Evolutionary conservation across 1,284 basidiomycete species (phyloP).

Genomic region (Sanguinoderma infundibulare): DNA sequence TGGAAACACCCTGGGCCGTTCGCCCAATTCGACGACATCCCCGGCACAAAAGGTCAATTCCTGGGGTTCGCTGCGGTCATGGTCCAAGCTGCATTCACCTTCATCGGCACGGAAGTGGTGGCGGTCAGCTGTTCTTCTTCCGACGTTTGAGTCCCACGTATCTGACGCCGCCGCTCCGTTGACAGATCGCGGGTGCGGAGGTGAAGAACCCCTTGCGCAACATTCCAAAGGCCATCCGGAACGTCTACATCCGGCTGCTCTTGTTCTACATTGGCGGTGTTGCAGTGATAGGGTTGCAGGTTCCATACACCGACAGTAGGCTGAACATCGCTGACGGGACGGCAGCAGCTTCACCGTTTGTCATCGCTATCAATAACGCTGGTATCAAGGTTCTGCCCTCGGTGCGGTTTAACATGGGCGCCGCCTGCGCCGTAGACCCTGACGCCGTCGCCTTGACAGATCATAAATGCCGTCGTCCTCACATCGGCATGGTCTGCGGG

Average conservation of each 20-base stretch:
- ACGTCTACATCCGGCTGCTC: slow-evolving; percentile 74
- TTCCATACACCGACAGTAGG: slow-evolving; percentile 65
- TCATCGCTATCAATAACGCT: slow-evolving; percentile 77
- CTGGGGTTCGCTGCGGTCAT: slow-evolving; percentile 58
- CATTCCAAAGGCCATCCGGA: slow-evolving; percentile 68
- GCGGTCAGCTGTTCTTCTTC: slow-evolving; percentile 54
- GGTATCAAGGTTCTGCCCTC: slow-evolving; percentile 81
- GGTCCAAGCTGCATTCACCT: slow-evolving; percentile 73
- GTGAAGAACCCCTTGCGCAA: slow-evolving; percentile 72
- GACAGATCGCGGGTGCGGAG: slow-evolving; percentile 76
- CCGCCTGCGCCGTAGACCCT: no score
- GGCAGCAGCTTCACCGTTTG: slow-evolving; percentile 81
- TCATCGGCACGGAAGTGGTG: slow-evolving; percentile 79
- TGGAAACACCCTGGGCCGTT: slow-evolving; percentile 64
- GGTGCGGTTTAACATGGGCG: no score
- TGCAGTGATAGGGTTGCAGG: slow-evolving; percentile 75
- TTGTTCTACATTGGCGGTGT: slow-evolving; percentile 69
- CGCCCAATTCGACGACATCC: slow-evolving; percentile 45
- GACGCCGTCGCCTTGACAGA: no score
- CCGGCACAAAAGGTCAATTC: slow-evolving; percentile 55
- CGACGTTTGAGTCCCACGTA: not conserved
- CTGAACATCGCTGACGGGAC: slow-evolving; percentile 59
- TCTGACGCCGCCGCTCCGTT: no score
- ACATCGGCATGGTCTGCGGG: slow-evolving; percentile 90
- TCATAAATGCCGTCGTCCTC: slow-evolving; percentile 87